Percentiles rank a stretch among this genome's conserved stretches.
Evolutionary conservation across 1,139 yeast species (phyloP).

Genomic region (Candida pseudoviswanathii): DNA sequence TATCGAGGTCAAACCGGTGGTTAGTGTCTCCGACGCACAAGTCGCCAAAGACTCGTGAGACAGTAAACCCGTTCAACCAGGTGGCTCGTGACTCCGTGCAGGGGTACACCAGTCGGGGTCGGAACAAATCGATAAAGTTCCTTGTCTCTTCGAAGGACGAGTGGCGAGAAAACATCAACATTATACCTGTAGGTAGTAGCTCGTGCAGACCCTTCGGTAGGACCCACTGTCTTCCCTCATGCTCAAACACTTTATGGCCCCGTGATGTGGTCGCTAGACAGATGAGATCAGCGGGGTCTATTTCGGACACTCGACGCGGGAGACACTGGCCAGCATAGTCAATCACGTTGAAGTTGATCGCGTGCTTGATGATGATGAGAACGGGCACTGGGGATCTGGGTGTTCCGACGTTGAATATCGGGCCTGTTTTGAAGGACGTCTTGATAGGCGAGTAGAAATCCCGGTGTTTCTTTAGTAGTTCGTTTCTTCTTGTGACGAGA

Average conservation of each 20-base stretch:
- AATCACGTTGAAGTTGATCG: constrained; percentile 41
- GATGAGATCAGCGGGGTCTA: constrained; percentile 21
- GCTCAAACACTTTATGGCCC: constrained; percentile 28
- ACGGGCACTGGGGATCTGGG: constrained; percentile 5
- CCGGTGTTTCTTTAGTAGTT: constrained; percentile 6
- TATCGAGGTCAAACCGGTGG: constrained; percentile 36
- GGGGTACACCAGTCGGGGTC: constrained; percentile 50
- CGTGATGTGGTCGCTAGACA: constrained; percentile 21
- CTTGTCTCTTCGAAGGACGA: constrained; percentile 52
- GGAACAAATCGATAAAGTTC: constrained; percentile 39
- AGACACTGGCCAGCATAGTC: constrained; percentile 33
- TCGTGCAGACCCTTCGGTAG: constrained; percentile 27
- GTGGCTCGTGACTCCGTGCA: constrained; percentile 35
- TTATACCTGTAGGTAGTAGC: constrained; percentile 42
- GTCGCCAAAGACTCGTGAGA: constrained; percentile 48
- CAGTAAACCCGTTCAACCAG: constrained; percentile 47
- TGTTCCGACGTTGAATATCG: constrained; percentile 13
- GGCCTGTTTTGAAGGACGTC: constrained; percentile 2
- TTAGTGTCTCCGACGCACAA: constrained; percentile 24
- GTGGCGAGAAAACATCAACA: constrained; percentile 54
- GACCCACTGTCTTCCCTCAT: constrained; percentile 30
- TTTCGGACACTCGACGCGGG: constrained; percentile 24
- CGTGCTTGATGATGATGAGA: constrained; percentile 31
- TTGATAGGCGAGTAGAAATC: constrained; percentile 5
- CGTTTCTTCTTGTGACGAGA: constrained; percentile 23